Evolutionary conservation across 306 rosid genomes (phyloP).

Genomic region (Styphnolobium japonicum): DNA sequence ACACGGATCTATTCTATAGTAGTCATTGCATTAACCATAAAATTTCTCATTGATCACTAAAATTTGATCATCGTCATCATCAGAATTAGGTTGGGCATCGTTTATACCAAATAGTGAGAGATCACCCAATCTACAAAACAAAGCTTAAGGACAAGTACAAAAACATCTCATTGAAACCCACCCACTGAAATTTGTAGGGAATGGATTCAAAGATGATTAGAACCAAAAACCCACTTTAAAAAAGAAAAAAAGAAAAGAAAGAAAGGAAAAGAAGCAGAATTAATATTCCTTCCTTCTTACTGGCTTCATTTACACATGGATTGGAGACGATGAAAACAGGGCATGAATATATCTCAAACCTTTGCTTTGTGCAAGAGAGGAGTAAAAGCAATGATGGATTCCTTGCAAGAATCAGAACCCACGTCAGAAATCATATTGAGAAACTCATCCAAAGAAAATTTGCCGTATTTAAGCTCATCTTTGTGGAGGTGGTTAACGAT

Average conservation of each 20-base stretch:
- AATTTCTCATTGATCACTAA: constrained; percentile 31
- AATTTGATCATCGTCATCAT: constrained; percentile 28
- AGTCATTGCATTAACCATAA: not conserved
- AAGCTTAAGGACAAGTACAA: constrained; percentile 13
- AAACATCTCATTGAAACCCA: constrained; percentile 36
- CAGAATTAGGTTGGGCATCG: constrained; percentile 22
- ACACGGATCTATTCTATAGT: too few relatives aligned
- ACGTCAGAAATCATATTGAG: not conserved
- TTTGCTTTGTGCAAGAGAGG: constrained; percentile 28
- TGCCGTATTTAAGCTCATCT: not conserved
- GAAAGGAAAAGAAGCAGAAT: too few relatives aligned
- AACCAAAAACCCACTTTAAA: not conserved
- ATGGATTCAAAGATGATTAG: constrained; percentile 37
- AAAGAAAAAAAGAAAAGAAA: not conserved
- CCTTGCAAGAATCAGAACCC: constrained; percentile 32
- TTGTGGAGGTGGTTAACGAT: not conserved
- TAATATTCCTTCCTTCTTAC: too few relatives aligned
- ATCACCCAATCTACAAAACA: not conserved
- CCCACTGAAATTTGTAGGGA: not conserved
- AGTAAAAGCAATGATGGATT: not conserved
- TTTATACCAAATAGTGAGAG: constrained; percentile 7
- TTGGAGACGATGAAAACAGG: too few relatives aligned
- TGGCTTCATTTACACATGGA: not conserved
- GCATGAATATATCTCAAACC: constrained; percentile 19
- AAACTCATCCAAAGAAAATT: constrained; percentile 7